phyloP scores from a whole-genome alignment of 305 asterid genomes.

The Fraxinus velutina region DNA sequence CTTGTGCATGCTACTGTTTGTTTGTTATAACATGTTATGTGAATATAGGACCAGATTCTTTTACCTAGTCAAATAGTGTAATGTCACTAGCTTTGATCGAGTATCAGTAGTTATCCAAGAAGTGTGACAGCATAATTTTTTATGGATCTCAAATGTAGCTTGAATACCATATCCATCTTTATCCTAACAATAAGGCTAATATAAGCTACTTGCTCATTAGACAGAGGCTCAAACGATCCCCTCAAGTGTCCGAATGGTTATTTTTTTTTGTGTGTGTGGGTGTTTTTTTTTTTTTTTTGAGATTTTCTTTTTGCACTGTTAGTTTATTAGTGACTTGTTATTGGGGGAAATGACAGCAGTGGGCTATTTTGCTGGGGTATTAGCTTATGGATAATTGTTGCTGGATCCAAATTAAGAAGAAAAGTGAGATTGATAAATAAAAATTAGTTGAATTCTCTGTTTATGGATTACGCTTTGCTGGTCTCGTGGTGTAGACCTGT shows the following conservation, averaged over 20 bases:
- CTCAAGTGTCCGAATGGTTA: not conserved
- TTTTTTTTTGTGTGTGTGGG: too few relatives aligned
- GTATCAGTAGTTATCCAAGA: not conserved
- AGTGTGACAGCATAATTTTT: not conserved
- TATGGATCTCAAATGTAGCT: not conserved
- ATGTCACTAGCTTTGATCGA: not conserved
- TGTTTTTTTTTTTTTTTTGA: not conserved
- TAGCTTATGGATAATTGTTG: not conserved
- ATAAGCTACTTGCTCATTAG: not conserved
- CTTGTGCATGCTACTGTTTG: not conserved
- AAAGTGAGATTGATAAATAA: not conserved
- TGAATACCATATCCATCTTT: not conserved
- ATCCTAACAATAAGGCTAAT: not conserved
- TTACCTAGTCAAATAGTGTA: not conserved
- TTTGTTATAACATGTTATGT: not conserved
- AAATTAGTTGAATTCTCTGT: not conserved
- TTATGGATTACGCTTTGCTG: not conserved
- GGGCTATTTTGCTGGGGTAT: not conserved
- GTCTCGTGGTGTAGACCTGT: not conserved
- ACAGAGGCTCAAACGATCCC: not conserved
- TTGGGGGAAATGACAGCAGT: not conserved
- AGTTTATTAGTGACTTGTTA: slow-evolving; percentile 15
- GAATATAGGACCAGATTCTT: not conserved
- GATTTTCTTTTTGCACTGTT: not conserved
- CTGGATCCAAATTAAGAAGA: not conserved